Conservation (phyloP, 2,329 filamentous ascomycete species). For the Lasiodiplodia hormozganensis region DNA sequence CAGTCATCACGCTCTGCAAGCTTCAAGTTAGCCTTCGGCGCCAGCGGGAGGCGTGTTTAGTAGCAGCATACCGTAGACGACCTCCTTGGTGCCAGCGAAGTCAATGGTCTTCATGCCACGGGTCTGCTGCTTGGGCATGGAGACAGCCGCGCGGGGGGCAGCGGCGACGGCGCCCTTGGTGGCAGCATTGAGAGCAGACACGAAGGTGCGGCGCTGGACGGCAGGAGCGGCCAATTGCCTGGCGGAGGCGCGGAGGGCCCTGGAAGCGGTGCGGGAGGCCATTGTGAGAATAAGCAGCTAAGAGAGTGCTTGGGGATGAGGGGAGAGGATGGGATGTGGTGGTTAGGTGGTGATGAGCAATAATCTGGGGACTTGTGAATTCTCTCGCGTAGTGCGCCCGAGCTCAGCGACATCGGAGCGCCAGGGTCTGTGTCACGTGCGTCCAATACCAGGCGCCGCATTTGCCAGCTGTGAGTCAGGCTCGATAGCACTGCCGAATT, state of each 20-base stretch:
- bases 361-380: slow-evolving; percentile 24
- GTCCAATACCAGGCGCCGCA: slow-evolving; percentile 14
- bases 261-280: slow-evolving; percentile 76
- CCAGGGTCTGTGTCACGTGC: slow-evolving; percentile 15
- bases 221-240: slow-evolving; percentile 61
- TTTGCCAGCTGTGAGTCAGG: slow-evolving; percentile 6
- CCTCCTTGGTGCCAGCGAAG: slow-evolving; percentile 95
- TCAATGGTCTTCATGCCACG: slow-evolving; percentile 98
- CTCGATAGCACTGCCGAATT: not conserved
- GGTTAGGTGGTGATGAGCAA: slow-evolving; percentile 21
- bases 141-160: slow-evolving; percentile 54
- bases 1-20: slow-evolving; percentile 91
- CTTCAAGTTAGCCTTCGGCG: slow-evolving; percentile 39
- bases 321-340: slow-evolving; percentile 34
- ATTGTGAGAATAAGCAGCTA: slow-evolving; percentile 60
- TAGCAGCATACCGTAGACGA: slow-evolving; percentile 77
- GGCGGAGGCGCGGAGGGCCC: slow-evolving; percentile 64
- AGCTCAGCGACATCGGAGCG: slow-evolving; percentile 29
- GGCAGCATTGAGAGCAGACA: slow-evolving; percentile 63
- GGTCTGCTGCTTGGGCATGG: slow-evolving; percentile 67
- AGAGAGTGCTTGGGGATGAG: slow-evolving; percentile 32
- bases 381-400: slow-evolving; percentile 26
- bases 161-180: slow-evolving; percentile 52
- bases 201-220: slow-evolving; percentile 64
- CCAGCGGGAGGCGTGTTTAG: slow-evolving; percentile 31